phyloP scores from a whole-genome alignment of 345 rosid species.

The Viola odorata region DNA sequence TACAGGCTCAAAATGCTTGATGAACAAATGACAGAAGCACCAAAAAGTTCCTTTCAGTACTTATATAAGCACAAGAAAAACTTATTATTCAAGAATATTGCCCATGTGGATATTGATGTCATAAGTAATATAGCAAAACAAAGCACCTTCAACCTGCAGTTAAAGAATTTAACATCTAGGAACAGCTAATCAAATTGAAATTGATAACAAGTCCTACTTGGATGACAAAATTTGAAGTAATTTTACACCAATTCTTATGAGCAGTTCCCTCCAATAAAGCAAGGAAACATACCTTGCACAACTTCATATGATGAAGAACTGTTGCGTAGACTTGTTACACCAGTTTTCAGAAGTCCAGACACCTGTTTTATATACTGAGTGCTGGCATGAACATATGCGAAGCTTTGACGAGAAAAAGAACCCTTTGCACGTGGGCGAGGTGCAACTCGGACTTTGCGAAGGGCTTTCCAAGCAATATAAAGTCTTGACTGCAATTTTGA shows the following conservation, averaged over 20 bases:
- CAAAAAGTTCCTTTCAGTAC: too few species aligned
- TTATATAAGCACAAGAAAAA: too few species aligned
- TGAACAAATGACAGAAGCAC: too few species aligned
- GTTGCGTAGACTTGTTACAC: slow-evolving; percentile 82
- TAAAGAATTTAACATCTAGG: too few species aligned
- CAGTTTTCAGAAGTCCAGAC: slow-evolving; percentile 85
- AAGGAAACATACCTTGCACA: slow-evolving; percentile 56
- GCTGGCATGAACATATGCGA: slow-evolving; percentile 91
- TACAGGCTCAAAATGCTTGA: too few species aligned
- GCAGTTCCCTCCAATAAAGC: neutral
- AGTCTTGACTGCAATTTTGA: slow-evolving; percentile 54
- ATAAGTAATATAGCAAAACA: too few species aligned
- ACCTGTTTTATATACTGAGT: slow-evolving; percentile 87
- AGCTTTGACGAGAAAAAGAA: slow-evolving; percentile 80
- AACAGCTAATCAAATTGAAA: too few species aligned
- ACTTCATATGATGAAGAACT: slow-evolving; percentile 87
- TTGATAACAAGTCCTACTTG: too few species aligned
- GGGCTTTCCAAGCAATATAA: slow-evolving; percentile 66
- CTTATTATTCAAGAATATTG: too few species aligned
- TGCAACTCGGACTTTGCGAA: slow-evolving; percentile 51
- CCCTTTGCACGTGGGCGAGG: slow-evolving; percentile 60
- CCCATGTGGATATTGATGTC: too few species aligned
- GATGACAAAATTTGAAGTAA: too few species aligned
- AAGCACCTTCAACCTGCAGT: too few species aligned
- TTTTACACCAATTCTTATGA: neutral